A percentile compares a stretch with the other conserved stretches of the same genome.
phyloP scores from a whole-genome alignment of 2,329 filamentous ascomycete species.

The Nemania bipapillata region DNA sequence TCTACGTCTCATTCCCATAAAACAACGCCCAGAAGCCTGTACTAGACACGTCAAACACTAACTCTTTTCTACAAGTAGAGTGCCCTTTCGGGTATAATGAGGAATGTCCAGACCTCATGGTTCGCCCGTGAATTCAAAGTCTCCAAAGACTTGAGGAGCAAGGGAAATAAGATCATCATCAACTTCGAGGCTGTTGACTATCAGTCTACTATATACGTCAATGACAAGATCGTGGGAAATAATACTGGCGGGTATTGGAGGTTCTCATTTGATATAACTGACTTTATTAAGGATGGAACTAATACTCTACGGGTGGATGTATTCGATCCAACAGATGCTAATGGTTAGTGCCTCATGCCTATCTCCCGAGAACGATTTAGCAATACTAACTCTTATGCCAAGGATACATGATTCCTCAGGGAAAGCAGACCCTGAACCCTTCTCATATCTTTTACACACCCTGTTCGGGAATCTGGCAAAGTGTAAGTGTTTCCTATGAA shows the following conservation, averaged over 20 bases:
- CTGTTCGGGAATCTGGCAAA: slow-evolving; percentile 79
- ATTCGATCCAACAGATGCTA: slow-evolving; percentile 71
- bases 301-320: slow-evolving; percentile 73
- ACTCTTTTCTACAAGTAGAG: slow-evolving; percentile 55
- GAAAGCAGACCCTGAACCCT: slow-evolving; percentile 69
- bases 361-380: neutral
- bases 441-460: slow-evolving; percentile 73
- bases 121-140: slow-evolving; percentile 64
- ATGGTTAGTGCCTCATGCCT: slow-evolving; percentile 33
- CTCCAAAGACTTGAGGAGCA: slow-evolving; percentile 56
- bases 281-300: slow-evolving; percentile 55
- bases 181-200: slow-evolving; percentile 71
- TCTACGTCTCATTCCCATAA: neutral
- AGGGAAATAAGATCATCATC: slow-evolving; percentile 58
- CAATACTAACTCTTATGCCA: slow-evolving; percentile 6
- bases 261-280: slow-evolving; percentile 69
- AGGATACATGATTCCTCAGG: slow-evolving; percentile 68
- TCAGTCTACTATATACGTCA: slow-evolving; percentile 68
- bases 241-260: slow-evolving; percentile 71
- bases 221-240: slow-evolving; percentile 62
- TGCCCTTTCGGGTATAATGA: slow-evolving; percentile 61
- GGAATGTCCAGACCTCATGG: slow-evolving; percentile 59
- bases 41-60: slow-evolving; percentile 56
- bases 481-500: slow-evolving; percentile 36
- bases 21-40: slow-evolving; percentile 35